Evolutionary conservation across 192 early-diverging fungal genomes (phyloP).

Genomic region (Backusella sp.): DNA sequence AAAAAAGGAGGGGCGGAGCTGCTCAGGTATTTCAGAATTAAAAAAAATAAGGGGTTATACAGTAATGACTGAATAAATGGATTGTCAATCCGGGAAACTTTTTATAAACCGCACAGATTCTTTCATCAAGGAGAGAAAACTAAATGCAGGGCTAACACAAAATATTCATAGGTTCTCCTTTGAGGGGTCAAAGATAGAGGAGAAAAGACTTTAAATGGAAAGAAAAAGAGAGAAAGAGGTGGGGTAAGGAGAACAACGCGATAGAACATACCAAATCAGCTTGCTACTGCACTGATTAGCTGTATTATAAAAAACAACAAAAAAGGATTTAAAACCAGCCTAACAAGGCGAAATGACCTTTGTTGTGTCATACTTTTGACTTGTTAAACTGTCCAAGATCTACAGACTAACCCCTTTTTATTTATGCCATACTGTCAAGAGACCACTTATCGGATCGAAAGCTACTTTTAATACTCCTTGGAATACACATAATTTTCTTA

Average conservation of each 20-base stretch:
- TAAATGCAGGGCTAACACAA: slow-evolving; percentile 12
- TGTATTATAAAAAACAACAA: slow-evolving; percentile 4
- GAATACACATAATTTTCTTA: neutral
- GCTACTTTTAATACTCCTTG: slow-evolving; percentile 9
- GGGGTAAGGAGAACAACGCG: neutral
- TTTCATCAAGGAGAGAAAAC: slow-evolving; percentile 4
- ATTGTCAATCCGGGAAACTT: slow-evolving; percentile 13
- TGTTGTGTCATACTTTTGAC: slow-evolving; percentile 10
- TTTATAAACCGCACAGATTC: slow-evolving; percentile 9
- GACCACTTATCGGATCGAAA: slow-evolving; percentile 12
- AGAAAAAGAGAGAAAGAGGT: slow-evolving; percentile 2
- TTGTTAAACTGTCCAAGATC: slow-evolving; percentile 8
- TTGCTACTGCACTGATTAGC: neutral
- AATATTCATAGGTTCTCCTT: neutral
- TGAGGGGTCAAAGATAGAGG: slow-evolving; percentile 5
- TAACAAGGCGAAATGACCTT: slow-evolving; percentile 9
- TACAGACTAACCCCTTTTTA: slow-evolving; percentile 4
- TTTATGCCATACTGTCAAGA: slow-evolving; percentile 16
- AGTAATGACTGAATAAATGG: neutral
- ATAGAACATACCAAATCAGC: slow-evolving; percentile 2
- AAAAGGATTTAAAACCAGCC: slow-evolving; percentile 6
- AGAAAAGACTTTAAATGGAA: slow-evolving; percentile 5
- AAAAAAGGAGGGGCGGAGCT: neutral
- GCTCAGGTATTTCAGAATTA: slow-evolving; percentile 3
- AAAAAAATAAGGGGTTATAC: neutral